These are phyloP conservation scores for Spathaspora girioi DNA, from an alignment of 805 yeast genomes.

Conservation along the genomic window DNA sequence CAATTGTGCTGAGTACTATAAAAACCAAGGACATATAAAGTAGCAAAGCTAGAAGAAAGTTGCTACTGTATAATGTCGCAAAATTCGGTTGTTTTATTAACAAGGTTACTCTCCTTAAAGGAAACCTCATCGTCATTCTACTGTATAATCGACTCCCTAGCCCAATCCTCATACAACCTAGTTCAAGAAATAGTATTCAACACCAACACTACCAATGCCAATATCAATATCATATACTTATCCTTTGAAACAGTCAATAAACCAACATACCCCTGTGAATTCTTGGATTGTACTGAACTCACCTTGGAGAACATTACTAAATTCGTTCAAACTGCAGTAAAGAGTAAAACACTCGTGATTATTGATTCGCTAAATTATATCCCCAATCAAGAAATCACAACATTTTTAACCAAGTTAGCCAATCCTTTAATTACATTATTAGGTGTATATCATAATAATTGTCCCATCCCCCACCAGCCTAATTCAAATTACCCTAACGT, in stretches of 20 bases:
- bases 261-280: constrained; percentile 49
- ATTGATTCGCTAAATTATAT: constrained; percentile 56
- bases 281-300: constrained; percentile 41
- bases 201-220: constrained; percentile 28
- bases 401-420: constrained; percentile 46
- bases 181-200: constrained; percentile 53
- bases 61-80: constrained; percentile 12
- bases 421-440: constrained; percentile 28
- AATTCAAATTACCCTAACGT: constrained; percentile 53
- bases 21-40: background rate
- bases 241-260: constrained; percentile 63
- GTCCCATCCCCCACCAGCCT: constrained; percentile 40
- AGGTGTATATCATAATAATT: constrained; percentile 34
- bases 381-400: constrained; percentile 40
- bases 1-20: background rate
- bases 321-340: constrained; percentile 14
- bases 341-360: constrained; percentile 10
- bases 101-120: constrained; percentile 62
- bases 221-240: constrained; percentile 45
- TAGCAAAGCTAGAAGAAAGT: background rate
- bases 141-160: constrained; percentile 63
- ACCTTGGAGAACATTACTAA: constrained; percentile 15
- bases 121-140: constrained; percentile 79
- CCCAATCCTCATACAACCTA: constrained; percentile 60
- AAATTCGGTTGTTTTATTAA: constrained; percentile 50